Conservation (phyloP, 164 flowering plant genomes). For the Magnolia sinica region DNA sequence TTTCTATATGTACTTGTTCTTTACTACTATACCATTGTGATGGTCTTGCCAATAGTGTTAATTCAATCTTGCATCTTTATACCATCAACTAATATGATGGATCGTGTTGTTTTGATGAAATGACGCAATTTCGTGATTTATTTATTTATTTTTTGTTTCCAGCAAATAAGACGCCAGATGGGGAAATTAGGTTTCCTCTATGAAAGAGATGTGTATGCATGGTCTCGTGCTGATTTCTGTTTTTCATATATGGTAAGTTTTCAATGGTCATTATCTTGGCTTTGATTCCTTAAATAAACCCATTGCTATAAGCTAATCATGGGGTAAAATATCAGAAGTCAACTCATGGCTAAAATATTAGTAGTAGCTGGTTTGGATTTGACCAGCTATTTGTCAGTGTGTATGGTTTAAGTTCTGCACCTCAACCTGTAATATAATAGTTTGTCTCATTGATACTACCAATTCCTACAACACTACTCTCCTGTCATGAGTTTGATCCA, state of each 20-base stretch:
- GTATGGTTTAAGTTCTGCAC: no score
- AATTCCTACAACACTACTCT: no score
- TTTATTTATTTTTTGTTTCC: conserved; percentile 7
- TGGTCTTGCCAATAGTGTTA: neutral
- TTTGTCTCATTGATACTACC: no score
- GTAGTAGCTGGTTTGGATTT: neutral
- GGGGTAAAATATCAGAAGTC: neutral
- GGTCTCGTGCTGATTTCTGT: conserved; percentile 63
- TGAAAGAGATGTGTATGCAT: conserved; percentile 67
- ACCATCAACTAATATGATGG: neutral
- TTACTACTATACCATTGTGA: neutral
- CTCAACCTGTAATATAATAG: no score
- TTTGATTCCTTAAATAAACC: neutral
- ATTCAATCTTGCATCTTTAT: neutral
- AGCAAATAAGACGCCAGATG: conserved; percentile 59
- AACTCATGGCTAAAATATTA: neutral
- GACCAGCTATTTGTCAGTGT: neutral
- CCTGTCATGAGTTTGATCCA: no score
- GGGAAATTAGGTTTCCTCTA: conserved; percentile 61
- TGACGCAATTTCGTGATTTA: conserved; percentile 1
- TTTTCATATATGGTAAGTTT: conserved; percentile 69
- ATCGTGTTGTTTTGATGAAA: neutral
- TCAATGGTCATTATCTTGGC: neutral
- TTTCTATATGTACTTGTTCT: neutral
- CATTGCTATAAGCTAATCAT: neutral